These are phyloP conservation scores for Pyrenochaeta sp. DNA, from an alignment of 2,329 filamentous ascomycete species.

Conservation along the genomic window DNA sequence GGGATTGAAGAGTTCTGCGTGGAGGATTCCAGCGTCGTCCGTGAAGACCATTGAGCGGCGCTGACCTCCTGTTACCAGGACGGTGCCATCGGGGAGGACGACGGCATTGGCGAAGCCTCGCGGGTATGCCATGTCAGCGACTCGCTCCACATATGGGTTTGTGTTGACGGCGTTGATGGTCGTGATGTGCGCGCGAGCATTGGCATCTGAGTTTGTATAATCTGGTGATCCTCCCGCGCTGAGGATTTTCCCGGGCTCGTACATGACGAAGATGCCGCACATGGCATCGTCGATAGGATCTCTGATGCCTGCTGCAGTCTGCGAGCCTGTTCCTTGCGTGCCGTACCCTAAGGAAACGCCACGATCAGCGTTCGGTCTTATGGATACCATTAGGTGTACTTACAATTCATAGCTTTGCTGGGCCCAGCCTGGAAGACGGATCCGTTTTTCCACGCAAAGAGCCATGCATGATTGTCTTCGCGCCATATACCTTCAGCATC, in stretches of 20 bases:
- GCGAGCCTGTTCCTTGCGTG: slow-evolving; percentile 24
- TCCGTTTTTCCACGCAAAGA: slow-evolving; percentile 29
- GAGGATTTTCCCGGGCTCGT: slow-evolving; percentile 35
- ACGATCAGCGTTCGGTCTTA: too few relatives aligned
- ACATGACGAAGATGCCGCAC: slow-evolving; percentile 36
- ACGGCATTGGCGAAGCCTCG: slow-evolving; percentile 34
- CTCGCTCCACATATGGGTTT: slow-evolving; percentile 27
- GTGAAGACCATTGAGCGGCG: slow-evolving; percentile 31
- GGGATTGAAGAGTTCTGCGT: slow-evolving; percentile 35
- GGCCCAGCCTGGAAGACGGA: slow-evolving; percentile 34
- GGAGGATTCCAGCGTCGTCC: slow-evolving; percentile 27
- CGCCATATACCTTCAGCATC: slow-evolving; percentile 31
- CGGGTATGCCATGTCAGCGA: slow-evolving; percentile 32
- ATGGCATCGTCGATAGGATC: slow-evolving; percentile 29
- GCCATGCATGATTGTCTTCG: slow-evolving; percentile 34
- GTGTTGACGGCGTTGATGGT: slow-evolving; percentile 27
- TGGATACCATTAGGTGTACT: too few relatives aligned
- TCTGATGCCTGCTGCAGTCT: slow-evolving; percentile 25
- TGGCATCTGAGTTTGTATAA: slow-evolving; percentile 30
- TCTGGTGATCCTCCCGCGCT: slow-evolving; percentile 32
- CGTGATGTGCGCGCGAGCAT: slow-evolving; percentile 28
- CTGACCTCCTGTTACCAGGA: slow-evolving; percentile 36
- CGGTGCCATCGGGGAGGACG: slow-evolving; percentile 35
- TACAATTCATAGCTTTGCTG: slow-evolving; percentile 33
- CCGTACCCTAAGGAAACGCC: too few relatives aligned